phyloP scores from a whole-genome alignment of 208 protist species.

The Leishmania martiniquensis region DNA sequence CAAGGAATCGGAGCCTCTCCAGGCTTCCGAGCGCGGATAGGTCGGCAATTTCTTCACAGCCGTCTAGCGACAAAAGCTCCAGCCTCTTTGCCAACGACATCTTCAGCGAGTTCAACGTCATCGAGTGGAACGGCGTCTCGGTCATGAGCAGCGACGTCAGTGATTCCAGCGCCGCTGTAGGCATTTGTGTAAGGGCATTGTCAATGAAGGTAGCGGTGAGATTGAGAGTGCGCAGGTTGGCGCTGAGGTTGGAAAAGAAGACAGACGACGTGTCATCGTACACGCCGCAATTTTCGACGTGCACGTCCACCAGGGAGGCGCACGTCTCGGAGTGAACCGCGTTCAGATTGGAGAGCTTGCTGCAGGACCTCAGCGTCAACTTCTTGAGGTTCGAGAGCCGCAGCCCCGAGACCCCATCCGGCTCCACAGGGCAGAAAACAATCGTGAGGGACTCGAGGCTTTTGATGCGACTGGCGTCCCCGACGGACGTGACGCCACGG shows the following conservation, averaged over 20 bases:
- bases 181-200: conserved; percentile 47
- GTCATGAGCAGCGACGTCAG: conserved; percentile 51
- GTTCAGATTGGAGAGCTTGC: conserved; percentile 72
- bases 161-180: conserved; percentile 30
- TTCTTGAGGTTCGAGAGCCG: conserved; percentile 55
- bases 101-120: conserved; percentile 64
- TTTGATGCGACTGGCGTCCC: conserved; percentile 47
- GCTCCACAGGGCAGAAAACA: conserved; percentile 69
- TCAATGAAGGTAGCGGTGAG: conserved; percentile 67
- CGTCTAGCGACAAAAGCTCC: conserved; percentile 74
- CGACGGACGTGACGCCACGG: conserved; percentile 64
- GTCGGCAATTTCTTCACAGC: conserved; percentile 51
- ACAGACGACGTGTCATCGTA: conserved; percentile 73
- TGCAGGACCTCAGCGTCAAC: conserved; percentile 69
- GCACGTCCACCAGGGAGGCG: conserved; percentile 58
- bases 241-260: conserved; percentile 58
- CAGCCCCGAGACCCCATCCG: conserved; percentile 63
- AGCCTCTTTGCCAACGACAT: conserved; percentile 43
- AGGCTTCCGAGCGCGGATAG: conserved; percentile 59
- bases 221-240: conserved; percentile 56
- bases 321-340: conserved; percentile 63
- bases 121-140: conserved; percentile 58
- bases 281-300: conserved; percentile 75
- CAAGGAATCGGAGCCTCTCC: conserved; percentile 64
- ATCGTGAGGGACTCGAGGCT: conserved; percentile 66